These are phyloP conservation scores for Dictyostelium firmibasis DNA, from an alignment of 78 protist genomes.

Conservation along the genomic window DNA sequence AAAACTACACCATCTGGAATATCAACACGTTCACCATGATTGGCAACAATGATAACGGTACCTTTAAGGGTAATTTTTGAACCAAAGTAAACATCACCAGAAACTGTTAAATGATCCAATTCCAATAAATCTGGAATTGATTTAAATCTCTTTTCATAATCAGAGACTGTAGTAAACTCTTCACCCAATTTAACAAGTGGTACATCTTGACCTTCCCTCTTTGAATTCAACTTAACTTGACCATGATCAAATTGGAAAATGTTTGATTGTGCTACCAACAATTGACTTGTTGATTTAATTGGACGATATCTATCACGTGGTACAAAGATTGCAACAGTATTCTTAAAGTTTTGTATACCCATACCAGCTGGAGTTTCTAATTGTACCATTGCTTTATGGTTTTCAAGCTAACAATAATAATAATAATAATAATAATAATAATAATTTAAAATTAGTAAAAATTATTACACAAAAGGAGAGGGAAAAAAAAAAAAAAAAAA, in stretches of 20 bases:
- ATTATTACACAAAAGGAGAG: background rate
- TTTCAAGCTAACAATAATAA: conserved; percentile 8
- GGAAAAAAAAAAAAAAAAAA: background rate
- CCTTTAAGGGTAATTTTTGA: conserved; percentile 85
- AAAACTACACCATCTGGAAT: conserved; percentile 91
- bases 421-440: background rate
- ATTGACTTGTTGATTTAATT: conserved; percentile 93
- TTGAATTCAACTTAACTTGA: conserved; percentile 44
- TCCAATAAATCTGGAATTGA: conserved; percentile 92
- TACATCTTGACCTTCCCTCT: conserved; percentile 63
- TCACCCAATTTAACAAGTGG: conserved; percentile 93
- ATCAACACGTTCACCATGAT: conserved; percentile 87
- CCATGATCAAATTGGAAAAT: conserved; percentile 87
- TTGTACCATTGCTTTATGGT: conserved; percentile 92
- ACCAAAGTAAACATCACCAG: conserved; percentile 95
- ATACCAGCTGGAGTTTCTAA: conserved; percentile 98
- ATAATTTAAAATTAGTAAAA: background rate
- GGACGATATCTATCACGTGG: conserved; percentile 98
- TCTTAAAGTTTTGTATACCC: conserved; percentile 93
- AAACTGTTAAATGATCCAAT: conserved; percentile 91
- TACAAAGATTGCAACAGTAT: conserved; percentile 92
- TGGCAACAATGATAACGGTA: conserved; percentile 91
- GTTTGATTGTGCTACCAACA: conserved; percentile 92
- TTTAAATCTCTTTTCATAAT: conserved; percentile 76
- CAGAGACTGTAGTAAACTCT: conserved; percentile 75